Conservation (phyloP, 345 rosid genomes). For the Theobroma cacao region DNA sequence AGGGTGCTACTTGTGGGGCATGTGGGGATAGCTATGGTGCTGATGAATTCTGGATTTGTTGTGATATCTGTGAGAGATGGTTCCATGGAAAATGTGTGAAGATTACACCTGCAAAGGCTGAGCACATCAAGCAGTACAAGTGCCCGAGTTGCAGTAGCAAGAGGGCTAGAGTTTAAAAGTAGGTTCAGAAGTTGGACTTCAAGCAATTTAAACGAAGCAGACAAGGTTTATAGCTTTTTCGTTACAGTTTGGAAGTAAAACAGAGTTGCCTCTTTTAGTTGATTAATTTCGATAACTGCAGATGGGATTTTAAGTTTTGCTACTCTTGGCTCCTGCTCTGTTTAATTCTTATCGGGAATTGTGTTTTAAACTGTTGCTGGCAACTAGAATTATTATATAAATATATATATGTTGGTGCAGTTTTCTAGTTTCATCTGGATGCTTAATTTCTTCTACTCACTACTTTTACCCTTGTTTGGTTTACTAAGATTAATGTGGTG, state of each 20-base stretch:
- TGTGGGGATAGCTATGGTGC: conserved; percentile 92
- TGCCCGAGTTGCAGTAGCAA: conserved; percentile 96
- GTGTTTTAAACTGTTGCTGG: not conserved
- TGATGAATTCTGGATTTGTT: conserved; percentile 99
- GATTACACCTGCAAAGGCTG: conserved; percentile 99
- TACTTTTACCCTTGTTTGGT: no score
- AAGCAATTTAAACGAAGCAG: conserved; percentile 31
- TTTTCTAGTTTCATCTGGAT: no score
- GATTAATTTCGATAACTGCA: conserved; percentile 8
- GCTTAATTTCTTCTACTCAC: no score
- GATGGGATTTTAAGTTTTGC: conserved; percentile 9
- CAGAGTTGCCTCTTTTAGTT: conserved; percentile 19
- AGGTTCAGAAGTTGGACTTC: conserved; percentile 26
- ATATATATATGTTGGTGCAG: no score
- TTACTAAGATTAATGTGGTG: no score
- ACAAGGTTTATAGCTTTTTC: conserved; percentile 32
- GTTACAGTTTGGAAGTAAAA: conserved; percentile 38
- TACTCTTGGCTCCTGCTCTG: not conserved
- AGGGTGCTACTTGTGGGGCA: conserved; percentile 95
- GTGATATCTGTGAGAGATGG: conserved; percentile 96
- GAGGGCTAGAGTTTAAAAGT: conserved; percentile 76
- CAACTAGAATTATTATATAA: not conserved
- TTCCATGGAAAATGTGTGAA: conserved; percentile 99
- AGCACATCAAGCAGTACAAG: conserved; percentile 97
- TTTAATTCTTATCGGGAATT: not conserved